Base-by-base conservation (phyloP, 179 eudicot genomes). In the Gypsophila paniculata region DNA sequence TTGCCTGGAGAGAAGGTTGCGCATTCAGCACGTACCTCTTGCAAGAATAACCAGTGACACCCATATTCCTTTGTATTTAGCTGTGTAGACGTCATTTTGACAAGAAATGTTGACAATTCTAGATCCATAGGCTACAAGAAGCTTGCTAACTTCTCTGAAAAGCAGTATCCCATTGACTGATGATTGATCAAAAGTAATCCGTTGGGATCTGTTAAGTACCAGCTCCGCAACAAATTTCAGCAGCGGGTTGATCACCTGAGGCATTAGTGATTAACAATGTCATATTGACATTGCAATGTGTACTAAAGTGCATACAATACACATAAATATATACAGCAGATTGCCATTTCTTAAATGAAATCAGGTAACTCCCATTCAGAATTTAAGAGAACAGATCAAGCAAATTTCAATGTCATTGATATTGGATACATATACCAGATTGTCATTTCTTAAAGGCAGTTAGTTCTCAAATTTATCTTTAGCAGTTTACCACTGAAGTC, bases 71-170 rank as follows among this genome's bases (percentile, higher is more conserved):
- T 85, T 85, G 82, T 85, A 85, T 73, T 85, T 85, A 58, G 57
- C 74, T 13, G 77, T 61, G 67, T 85, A 85, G 15, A 79, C 69
- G 77, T 85, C 84, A n/a, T 66, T 71, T 67, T 77, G 77, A 77
- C 59, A 58, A 49, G 82, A 74, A 61, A 77, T 78, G 70, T 80
- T 57, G 46, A 83, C 73, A 55, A 71, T 75, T 69, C 83, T 79
- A 60, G 86, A 81, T 71, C 89, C 89, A 79, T 85, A 85, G 49
- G 84, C 78, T 76, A 83, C 83, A 63, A 85, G 69, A 57, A 83
- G 39, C 65, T 83, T 85, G 85, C 89, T 85, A 70, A 83, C 83
- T 75, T 85, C 89, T 60, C 86, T 80, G 63, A 85, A 85, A 68
- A 85, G 85, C 65, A 85, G 76, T 79, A 85, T 83, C 62, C 85